Conservation (phyloP, 2,329 filamentous ascomycete genomes). For the Alternaria triticina region DNA sequence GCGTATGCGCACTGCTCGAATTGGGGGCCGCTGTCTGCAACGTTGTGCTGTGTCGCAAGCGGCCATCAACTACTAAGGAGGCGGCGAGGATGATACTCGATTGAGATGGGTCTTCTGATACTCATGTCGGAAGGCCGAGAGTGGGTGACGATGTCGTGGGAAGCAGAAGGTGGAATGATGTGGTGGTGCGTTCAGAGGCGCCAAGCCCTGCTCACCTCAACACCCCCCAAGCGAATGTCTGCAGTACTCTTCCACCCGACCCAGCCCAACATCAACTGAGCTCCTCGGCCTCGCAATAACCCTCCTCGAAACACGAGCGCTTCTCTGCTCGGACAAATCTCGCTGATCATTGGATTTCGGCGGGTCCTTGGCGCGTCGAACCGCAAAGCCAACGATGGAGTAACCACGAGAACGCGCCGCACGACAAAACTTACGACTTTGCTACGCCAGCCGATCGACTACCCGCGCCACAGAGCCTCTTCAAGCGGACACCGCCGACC, state of each 20-base stretch:
- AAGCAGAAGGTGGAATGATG: not conserved
- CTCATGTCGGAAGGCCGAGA: not conserved
- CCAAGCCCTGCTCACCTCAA: not conserved
- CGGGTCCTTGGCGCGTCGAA: not conserved
- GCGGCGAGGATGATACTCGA: not conserved
- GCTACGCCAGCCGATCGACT: not conserved
- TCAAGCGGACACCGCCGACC: too few relatives aligned
- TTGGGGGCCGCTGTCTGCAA: not conserved
- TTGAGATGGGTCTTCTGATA: not conserved
- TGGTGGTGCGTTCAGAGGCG: not conserved
- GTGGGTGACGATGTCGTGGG: not conserved
- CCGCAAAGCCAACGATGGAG: not conserved
- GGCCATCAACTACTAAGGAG: not conserved
- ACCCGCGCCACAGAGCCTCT: too few relatives aligned
- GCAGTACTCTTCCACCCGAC: not conserved
- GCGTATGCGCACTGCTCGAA: not conserved
- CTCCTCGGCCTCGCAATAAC: not conserved
- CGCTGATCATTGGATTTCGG: not conserved
- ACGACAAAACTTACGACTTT: not conserved
- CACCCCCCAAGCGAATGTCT: not conserved
- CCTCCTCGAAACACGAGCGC: fast-evolving
- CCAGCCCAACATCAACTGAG: not conserved
- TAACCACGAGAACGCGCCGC: not conserved
- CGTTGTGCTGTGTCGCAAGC: not conserved
- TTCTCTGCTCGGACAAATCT: not conserved